phyloP scores from a whole-genome alignment of 441 rosid genomes.

The Mallotus japonicus region DNA sequence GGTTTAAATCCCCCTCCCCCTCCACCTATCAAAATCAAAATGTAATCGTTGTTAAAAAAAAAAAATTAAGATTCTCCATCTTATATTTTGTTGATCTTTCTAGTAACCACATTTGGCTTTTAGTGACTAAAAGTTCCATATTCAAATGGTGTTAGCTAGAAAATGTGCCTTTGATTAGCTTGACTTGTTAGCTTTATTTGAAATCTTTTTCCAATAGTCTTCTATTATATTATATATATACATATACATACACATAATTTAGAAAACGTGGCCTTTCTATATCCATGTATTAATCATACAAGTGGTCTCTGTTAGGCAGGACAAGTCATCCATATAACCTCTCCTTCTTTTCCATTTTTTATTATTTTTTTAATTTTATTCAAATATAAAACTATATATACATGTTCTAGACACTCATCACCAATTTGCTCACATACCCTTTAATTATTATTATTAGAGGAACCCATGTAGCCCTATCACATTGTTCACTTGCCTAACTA shows the following conservation, averaged over 20 bases:
- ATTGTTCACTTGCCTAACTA: too few relatives aligned
- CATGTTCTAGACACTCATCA: too few relatives aligned
- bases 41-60: too few relatives aligned
- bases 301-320: conserved; percentile 30
- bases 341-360: conserved; percentile 12
- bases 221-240: too few relatives aligned
- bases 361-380: background rate
- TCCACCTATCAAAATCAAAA: too few relatives aligned
- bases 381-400: too few relatives aligned
- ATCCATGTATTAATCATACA: conserved; percentile 24
- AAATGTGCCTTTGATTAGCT: conserved; percentile 17
- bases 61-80: too few relatives aligned
- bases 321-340: conserved; percentile 8
- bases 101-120: background rate
- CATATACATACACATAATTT: background rate
- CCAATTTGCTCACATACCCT: too few relatives aligned
- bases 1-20: too few relatives aligned
- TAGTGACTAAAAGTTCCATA: background rate
- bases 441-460: too few relatives aligned
- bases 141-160: conserved; percentile 14
- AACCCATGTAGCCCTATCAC: too few relatives aligned
- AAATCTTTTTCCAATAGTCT: background rate
- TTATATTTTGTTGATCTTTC: background rate
- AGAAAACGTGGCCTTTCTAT: conserved; percentile 28
- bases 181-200: conserved; percentile 6